These are phyloP conservation scores for Spergularia marina DNA, from an alignment of 148 eudicot species.

Conservation along the genomic window DNA sequence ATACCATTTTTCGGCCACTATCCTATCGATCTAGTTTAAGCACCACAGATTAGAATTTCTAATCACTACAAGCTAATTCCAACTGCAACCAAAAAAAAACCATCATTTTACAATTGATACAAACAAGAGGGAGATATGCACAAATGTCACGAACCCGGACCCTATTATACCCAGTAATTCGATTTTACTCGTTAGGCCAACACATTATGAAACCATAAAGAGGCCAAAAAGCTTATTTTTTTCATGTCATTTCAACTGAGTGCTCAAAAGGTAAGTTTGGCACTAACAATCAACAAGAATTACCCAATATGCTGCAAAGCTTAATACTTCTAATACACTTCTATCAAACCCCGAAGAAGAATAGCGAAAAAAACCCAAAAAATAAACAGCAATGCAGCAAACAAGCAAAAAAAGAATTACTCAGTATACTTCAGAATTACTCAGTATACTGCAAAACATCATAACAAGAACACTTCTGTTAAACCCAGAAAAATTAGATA, in stretches of 20 bases:
- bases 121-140: neutral
- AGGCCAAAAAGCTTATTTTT: neutral
- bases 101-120: neutral
- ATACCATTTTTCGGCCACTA: slow-evolving; percentile 42
- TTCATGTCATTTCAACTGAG: neutral
- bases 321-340: neutral
- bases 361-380: neutral
- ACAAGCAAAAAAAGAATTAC: neutral
- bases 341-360: neutral
- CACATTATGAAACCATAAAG: neutral
- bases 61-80: neutral
- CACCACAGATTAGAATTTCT: neutral
- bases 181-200: neutral
- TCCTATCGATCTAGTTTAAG: neutral
- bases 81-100: neutral
- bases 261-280: neutral
- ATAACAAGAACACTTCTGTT: no score
- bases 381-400: slow-evolving; percentile 2
- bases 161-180: neutral
- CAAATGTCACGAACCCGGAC: neutral
- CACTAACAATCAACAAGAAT: neutral
- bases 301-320: neutral
- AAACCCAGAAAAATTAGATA: no score
- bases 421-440: no score
- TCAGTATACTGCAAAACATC: no score